These are phyloP conservation scores for Macrolepiota fuliginosa DNA, from an alignment of 768 basidiomycete species.

Conservation along the genomic window DNA sequence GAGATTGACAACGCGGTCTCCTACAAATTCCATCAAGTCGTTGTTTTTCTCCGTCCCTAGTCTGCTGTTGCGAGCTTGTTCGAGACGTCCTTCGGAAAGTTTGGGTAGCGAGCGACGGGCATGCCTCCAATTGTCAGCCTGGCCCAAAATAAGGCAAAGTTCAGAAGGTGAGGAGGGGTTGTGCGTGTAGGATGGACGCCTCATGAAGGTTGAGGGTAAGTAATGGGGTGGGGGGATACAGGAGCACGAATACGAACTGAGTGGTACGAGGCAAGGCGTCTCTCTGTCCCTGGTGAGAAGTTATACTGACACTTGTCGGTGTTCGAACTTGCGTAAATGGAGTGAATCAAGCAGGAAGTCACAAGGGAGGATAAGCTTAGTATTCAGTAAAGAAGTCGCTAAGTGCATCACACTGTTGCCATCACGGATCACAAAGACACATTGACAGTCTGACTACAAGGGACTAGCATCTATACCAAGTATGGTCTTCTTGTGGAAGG, in stretches of 20 bases:
- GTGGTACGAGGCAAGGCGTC: too few relatives aligned
- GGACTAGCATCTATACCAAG: too few relatives aligned
- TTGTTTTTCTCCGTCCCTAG: slow-evolving; percentile 25
- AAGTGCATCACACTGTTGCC: too few relatives aligned
- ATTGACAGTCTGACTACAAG: too few relatives aligned
- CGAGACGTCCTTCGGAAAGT: slow-evolving; percentile 5
- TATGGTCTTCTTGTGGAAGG: too few relatives aligned
- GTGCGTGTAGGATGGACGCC: background rate
- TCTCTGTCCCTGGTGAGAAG: too few relatives aligned
- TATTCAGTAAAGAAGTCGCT: too few relatives aligned
- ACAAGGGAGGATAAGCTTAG: too few relatives aligned
- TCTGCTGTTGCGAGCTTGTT: slow-evolving; percentile 23
- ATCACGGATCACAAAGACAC: too few relatives aligned
- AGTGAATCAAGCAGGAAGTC: too few relatives aligned
- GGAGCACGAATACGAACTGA: background rate
- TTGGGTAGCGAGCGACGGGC: background rate
- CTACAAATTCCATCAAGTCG: slow-evolving; percentile 31
- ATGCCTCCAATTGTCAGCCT: background rate
- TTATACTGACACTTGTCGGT: too few relatives aligned
- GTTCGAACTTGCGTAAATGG: too few relatives aligned
- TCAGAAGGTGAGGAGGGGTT: background rate
- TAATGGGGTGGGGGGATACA: background rate
- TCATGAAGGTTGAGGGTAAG: background rate
- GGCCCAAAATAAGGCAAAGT: background rate
- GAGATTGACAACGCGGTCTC: slow-evolving; percentile 30